Percentiles rank a stretch among this genome's conserved stretches.
phyloP scores from a whole-genome alignment of 2,329 filamentous ascomycete genomes.

The Elsinoe fawcettii region DNA sequence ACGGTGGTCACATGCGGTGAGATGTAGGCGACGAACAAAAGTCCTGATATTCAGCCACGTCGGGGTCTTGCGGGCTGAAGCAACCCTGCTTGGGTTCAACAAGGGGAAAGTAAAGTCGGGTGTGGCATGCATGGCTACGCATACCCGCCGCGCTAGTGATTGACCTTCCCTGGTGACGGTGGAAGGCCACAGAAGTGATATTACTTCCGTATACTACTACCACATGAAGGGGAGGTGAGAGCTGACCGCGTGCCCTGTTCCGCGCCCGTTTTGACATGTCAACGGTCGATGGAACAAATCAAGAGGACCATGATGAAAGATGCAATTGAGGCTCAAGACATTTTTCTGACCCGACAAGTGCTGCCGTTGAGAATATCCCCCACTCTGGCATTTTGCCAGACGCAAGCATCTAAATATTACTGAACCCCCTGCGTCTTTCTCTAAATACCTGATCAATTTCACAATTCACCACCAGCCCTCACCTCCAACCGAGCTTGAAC shows the following conservation, averaged over 20 bases:
- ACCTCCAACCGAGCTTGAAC: slow-evolving; percentile 2
- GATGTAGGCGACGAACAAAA: background rate
- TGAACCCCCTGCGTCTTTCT: background rate
- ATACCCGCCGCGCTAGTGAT: background rate
- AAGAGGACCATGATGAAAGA: background rate
- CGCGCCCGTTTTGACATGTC: background rate
- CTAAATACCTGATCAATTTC: background rate
- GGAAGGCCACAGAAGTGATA: background rate
- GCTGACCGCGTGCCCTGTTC: background rate
- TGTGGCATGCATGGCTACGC: background rate
- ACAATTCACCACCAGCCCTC: no score
- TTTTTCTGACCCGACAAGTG: background rate
- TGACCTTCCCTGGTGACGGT: background rate
- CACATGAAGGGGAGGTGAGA: background rate
- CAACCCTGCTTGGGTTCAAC: slow-evolving; percentile 1
- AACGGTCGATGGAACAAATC: background rate
- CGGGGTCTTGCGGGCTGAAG: background rate
- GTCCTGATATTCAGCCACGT: background rate
- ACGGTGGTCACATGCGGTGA: background rate
- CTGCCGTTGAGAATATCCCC: background rate
- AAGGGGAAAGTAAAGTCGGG: background rate
- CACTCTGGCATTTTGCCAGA: background rate
- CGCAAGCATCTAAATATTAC: background rate
- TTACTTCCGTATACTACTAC: no score
- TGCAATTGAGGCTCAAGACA: slow-evolving; percentile 2